These are phyloP conservation scores for Cryptococcus sp. DNA, from an alignment of 1,284 basidiomycete species.

Conservation along the genomic window DNA sequence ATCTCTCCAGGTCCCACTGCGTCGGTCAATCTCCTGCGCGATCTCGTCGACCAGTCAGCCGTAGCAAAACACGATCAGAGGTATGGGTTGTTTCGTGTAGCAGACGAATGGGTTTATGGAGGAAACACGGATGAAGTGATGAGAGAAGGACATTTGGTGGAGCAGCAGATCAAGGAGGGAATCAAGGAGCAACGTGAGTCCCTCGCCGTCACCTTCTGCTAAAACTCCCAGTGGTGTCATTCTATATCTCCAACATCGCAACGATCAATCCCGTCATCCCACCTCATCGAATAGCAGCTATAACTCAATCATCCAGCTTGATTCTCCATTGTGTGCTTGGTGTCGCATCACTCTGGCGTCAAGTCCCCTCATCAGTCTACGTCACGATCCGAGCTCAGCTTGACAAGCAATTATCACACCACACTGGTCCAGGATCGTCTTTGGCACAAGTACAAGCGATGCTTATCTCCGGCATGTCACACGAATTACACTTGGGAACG, in stretches of 20 bases:
- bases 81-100: conserved; percentile 15
- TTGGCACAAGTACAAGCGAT: conserved; percentile 12
- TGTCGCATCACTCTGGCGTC: conserved; percentile 11
- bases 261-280: conserved; percentile 18
- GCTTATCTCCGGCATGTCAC: conserved; percentile 16
- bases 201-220: not conserved
- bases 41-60: conserved; percentile 7
- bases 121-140: conserved; percentile 11
- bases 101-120: conserved; percentile 16
- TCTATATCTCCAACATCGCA: conserved; percentile 13
- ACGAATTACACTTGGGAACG: conserved; percentile 16
- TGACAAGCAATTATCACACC: conserved; percentile 1
- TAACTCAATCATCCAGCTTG: conserved; percentile 3
- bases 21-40: conserved; percentile 8
- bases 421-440: conserved; percentile 9
- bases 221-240: conserved; percentile 6
- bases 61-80: conserved; percentile 11
- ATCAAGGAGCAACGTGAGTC: conserved; percentile 10
- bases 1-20: conserved; percentile 12
- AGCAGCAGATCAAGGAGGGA: conserved; percentile 13
- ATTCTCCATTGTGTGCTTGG: conserved; percentile 10
- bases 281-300: conserved; percentile 8
- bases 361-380: conserved; percentile 14
- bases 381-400: conserved; percentile 6
- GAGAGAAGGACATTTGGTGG: conserved; percentile 10